Conservation (phyloP, 139 green algal species). For the Chlamydomonas incerta region DNA sequence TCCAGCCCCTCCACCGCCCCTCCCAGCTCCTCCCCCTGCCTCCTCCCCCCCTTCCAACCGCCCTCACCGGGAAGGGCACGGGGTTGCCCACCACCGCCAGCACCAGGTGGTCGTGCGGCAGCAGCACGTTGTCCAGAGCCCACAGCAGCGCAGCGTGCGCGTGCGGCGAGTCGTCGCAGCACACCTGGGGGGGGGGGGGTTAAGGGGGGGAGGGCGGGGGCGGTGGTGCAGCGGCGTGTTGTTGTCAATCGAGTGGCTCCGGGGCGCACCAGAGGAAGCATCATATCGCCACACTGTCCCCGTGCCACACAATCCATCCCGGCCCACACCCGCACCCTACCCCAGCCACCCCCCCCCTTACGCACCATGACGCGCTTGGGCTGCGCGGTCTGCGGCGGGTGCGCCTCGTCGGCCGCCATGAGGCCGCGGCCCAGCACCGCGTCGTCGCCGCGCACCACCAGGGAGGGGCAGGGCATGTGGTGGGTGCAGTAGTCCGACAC, state of each 20-base stretch:
- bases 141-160: constrained; percentile 55
- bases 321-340: too few relatives aligned
- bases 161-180: constrained; percentile 54
- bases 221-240: too few relatives aligned
- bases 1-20: too few relatives aligned
- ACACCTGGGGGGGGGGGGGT: background rate
- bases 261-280: too few relatives aligned
- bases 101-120: constrained; percentile 63
- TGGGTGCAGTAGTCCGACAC: constrained; percentile 70
- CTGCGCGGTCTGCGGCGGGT: constrained; percentile 28
- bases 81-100: constrained; percentile 66
- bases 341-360: too few relatives aligned
- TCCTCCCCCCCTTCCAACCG: too few relatives aligned
- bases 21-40: too few relatives aligned
- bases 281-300: too few relatives aligned
- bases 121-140: constrained; percentile 52
- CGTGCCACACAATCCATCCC: too few relatives aligned
- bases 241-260: too few relatives aligned
- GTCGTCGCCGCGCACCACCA: constrained; percentile 56
- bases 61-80: constrained; percentile 64
- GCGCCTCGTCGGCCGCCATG: constrained; percentile 41
- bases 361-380: constrained; percentile 35
- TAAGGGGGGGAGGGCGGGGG: too few relatives aligned
- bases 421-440: constrained; percentile 28
- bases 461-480: constrained; percentile 62